Evolutionary conservation across 768 basidiomycete genomes (phyloP).

Genomic region (Termitomyces sp.): DNA sequence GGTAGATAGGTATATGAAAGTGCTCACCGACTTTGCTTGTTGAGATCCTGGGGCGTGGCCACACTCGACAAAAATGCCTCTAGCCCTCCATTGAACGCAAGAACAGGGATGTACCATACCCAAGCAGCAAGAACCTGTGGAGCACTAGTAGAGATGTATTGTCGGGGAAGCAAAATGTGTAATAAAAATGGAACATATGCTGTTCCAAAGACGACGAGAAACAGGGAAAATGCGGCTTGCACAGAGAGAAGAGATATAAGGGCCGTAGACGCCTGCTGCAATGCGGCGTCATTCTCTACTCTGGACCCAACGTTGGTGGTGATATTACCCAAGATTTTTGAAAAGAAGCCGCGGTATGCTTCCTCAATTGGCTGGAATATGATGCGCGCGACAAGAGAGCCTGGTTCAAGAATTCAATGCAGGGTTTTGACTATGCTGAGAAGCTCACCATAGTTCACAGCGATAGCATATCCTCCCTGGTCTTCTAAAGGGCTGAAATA

Average conservation of each 20-base stretch:
- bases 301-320: conserved; percentile 6
- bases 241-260: conserved; percentile 57
- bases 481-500: conserved; percentile 78
- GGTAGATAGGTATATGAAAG: too few relatives aligned
- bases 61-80: conserved; percentile 89
- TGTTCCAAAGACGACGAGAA: conserved; percentile 71
- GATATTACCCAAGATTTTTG: conserved; percentile 41
- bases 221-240: conserved; percentile 59
- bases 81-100: conserved; percentile 85
- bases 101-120: conserved; percentile 83
- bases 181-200: conserved; percentile 68
- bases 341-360: conserved; percentile 84
- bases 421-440: too few relatives aligned
- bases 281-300: conserved; percentile 12
- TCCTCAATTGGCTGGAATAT: conserved; percentile 96
- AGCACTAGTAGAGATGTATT: conserved; percentile 74
- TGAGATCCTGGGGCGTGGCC: conserved; percentile 62
- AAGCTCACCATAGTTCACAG: conserved; percentile 85
- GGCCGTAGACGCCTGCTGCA: conserved; percentile 40
- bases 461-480: conserved; percentile 94
- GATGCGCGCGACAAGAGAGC: conserved; percentile 88
- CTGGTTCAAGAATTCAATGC: conserved; percentile 31
- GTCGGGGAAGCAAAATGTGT: conserved; percentile 62
- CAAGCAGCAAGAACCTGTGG: conserved; percentile 73
- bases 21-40: conserved; percentile 55